Base-by-base conservation (phyloP, 2,329 filamentous ascomycete species). In the Lasiodiplodia sp. region DNA sequence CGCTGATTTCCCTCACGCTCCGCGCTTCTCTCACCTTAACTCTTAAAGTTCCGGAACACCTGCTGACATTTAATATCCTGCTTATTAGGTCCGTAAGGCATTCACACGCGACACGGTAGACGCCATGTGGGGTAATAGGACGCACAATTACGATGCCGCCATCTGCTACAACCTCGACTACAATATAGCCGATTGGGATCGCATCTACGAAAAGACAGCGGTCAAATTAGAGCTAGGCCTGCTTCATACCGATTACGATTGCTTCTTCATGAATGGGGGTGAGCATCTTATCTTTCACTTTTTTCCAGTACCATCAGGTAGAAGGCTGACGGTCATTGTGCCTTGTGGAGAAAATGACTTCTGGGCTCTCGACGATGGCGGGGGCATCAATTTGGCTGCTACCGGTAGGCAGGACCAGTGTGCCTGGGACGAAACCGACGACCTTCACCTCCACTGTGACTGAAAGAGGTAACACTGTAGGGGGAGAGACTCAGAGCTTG, bases 131-230 rank as follows among this genome's bases (percentile, higher is more conserved):
- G 51, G n/a, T 12, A 40, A 52, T 18, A 44, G n/a, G 11, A 5
- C 31, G 2, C 10, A 14, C 34, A 25, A 23, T 21, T 55, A 66
- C 51, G 51, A 38, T 4, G 63, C 63, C 23, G 63, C 63, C 63
- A 40, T 66, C 63, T 66, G 63, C 63, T 66, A 66, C 51, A 66
- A 66, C 63, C 31, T 38, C 21, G 63, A 38, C 14, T 66, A 66
- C 34, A 21, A 25, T 2, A 37, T 66, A 10, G 18, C 28, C 34
- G 31, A 66, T 23, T 23, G 31, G 14, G 40, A 51, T 31, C 31
- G 38, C 18, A 25, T 55, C 25, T 44, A 44, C 63, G 63, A 56
- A 34, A 40, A 21, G 31, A 66, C 31, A 21, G 25, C 28, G 14
- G 49, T 44, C 11, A 28, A 53, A 23, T 18, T 55, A 8, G 38